phyloP scores from a whole-genome alignment of 2,329 filamentous ascomycete genomes.

The Onygenales sp. region DNA sequence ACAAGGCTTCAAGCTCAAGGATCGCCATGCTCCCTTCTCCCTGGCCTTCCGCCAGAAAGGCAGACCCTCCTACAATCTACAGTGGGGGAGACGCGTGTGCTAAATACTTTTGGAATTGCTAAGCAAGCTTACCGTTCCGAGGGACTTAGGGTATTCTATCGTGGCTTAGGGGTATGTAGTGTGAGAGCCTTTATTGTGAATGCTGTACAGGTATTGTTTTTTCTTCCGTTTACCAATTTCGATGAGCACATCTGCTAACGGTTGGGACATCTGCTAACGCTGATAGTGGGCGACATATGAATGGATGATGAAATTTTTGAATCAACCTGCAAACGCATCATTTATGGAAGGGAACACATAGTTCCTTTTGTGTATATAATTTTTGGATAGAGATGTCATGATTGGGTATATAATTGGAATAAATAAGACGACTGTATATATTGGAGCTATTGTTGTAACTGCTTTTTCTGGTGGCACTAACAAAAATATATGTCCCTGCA shows the following conservation, averaged over 20 bases:
- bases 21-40: not conserved
- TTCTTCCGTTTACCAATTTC: not conserved
- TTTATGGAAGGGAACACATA: not conserved
- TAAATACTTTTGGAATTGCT: constrained; percentile 55
- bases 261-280: constrained; percentile 5
- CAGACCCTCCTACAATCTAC: constrained; percentile 15
- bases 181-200: constrained; percentile 84
- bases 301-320: constrained; percentile 58
- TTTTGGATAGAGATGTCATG: too few relatives aligned
- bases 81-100: constrained; percentile 16
- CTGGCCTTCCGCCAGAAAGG: constrained; percentile 12
- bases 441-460: too few relatives aligned
- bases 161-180: constrained; percentile 71
- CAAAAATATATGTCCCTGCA: too few relatives aligned
- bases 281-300: constrained; percentile 80
- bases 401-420: not conserved
- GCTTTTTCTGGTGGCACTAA: too few relatives aligned
- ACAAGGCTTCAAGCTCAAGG: constrained; percentile 77
- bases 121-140: constrained; percentile 55
- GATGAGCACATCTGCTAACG: constrained; percentile 4
- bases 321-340: constrained; percentile 5
- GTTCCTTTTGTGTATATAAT: too few relatives aligned
- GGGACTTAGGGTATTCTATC: constrained; percentile 57
- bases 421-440: not conserved
- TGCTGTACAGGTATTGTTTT: constrained; percentile 53